Evolutionary conservation across 176 grass and related monocot genomes (phyloP), one percentile per base, ranked within the genome.

Genomic region (Oryza glumipatula): DNA sequence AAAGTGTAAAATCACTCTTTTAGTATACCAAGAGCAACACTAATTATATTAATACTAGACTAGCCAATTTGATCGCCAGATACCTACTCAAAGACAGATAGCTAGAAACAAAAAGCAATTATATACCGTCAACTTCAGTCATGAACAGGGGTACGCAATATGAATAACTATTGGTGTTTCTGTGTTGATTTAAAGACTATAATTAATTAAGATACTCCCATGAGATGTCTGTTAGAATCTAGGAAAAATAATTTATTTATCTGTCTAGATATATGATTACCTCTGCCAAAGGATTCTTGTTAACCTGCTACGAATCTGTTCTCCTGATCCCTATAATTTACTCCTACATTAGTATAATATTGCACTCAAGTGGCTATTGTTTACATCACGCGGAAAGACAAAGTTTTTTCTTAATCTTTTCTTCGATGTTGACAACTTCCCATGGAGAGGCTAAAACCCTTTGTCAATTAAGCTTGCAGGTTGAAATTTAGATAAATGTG

Each of bases 281-380:
- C 21, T 23, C 72, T 54, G 45, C 61, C 30, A 84, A 76, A 75
- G 60, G 28, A 75, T 83, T 76, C 17, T 52, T 75, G 17, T 83
- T 65, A 49, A 83, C 60, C 51, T 74, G 28, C 24, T 56, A 8
- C 73, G 16, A 76, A 76, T 58, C 47, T 58, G 49, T 58, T 73
- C 13, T 73, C 70, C 41, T 15, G 12, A 49, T 74, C 46, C 23
- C 46, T 48, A 4, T 73, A 49, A 19, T 41, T 67, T 68, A 63
- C 58, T 3, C 58, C 19, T 63, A 10, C 11, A 48, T 13, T 38
- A 83, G 3, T 67, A 39, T 11, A 74, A 76, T 54, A 76, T 65
- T 35, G 10, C 13, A 54, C 13, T 51, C 60, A 51, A 51, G 26
- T 83, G 19, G 44, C 14, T 68, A 76, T 67, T 41, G 45, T 84